Conservation (phyloP, 257 asterid species). For the Linderniella brevidens region DNA sequence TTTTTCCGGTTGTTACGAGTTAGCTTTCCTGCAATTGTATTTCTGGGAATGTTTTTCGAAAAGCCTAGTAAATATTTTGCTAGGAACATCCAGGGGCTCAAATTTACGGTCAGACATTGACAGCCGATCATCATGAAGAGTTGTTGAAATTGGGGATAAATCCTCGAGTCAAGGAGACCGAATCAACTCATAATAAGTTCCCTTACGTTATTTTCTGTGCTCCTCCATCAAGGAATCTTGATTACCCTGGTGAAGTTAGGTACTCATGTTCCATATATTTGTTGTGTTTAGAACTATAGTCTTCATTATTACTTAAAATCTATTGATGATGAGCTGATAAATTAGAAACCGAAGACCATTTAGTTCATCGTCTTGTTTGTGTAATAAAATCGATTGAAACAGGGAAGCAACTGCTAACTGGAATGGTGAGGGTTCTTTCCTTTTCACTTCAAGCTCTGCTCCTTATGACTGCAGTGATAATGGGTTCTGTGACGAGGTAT, state of each 20-base stretch:
- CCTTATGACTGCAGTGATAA: conserved; percentile 78
- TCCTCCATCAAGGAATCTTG: conserved; percentile 56
- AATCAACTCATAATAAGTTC: conserved; percentile 29
- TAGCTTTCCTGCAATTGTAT: no score
- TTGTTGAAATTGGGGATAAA: conserved; percentile 55
- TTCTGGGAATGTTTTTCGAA: no score
- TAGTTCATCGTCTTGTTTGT: no score
- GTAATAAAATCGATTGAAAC: conserved; percentile 11
- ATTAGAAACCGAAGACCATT: no score
- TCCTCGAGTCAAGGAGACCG: conserved; percentile 49
- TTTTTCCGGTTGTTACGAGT: no score
- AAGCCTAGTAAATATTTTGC: no score
- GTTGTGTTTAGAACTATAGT: no score
- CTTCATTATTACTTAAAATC: no score
- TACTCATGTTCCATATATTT: conserved; percentile 13
- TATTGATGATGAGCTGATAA: no score
- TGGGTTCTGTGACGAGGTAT: conserved; percentile 89
- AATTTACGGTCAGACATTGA: conserved; percentile 68
- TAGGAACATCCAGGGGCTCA: conserved; percentile 75
- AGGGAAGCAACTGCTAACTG: conserved; percentile 81
- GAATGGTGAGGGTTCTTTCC: conserved; percentile 89
- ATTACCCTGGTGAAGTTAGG: conserved; percentile 86
- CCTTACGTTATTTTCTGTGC: conserved; percentile 89
- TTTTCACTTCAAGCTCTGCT: conserved; percentile 93
- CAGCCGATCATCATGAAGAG: conserved; percentile 73